Conservation (phyloP, 1,284 basidiomycete genomes). For the Apiotrichum montevideense region DNA sequence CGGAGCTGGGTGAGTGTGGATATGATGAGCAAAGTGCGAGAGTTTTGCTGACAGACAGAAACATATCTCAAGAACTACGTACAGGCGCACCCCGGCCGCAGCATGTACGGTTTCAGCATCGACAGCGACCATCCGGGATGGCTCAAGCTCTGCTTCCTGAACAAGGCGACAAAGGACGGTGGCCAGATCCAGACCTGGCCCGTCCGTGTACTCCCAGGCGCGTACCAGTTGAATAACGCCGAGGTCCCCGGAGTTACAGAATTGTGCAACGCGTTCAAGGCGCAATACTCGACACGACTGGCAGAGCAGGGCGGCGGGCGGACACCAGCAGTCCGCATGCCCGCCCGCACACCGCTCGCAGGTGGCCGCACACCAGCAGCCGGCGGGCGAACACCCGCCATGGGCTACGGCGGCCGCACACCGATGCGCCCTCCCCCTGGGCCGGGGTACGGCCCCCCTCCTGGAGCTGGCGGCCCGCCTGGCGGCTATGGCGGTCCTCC, state of each 20-base stretch:
- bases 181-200: slow-evolving; percentile 74
- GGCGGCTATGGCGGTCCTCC: neutral
- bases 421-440: slow-evolving; percentile 5
- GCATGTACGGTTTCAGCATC: slow-evolving; percentile 92
- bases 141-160: slow-evolving; percentile 89
- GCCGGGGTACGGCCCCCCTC: neutral
- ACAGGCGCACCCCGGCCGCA: slow-evolving; percentile 86
- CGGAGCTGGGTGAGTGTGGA: slow-evolving; percentile 73
- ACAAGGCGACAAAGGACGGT: slow-evolving; percentile 63
- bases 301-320: slow-evolving; percentile 57
- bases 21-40: neutral
- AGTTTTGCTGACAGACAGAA: slow-evolving; percentile 51
- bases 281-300: slow-evolving; percentile 53
- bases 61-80: slow-evolving; percentile 83
- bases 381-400: slow-evolving; percentile 24
- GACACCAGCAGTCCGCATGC: slow-evolving; percentile 59
- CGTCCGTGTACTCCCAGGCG: slow-evolving; percentile 80
- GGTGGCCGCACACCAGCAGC: slow-evolving; percentile 60
- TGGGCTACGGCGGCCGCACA: slow-evolving; percentile 3
- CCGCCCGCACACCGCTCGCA: slow-evolving; percentile 39
- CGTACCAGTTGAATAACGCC: slow-evolving; percentile 81
- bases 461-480: neutral
- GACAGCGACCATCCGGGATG: slow-evolving; percentile 87
- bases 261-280: slow-evolving; percentile 93
- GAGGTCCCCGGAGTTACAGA: slow-evolving; percentile 82